Percentiles rank a stretch among this genome's conserved stretches.
These are phyloP conservation scores for Sporothrix curviconia DNA, from an alignment of 2,329 filamentous ascomycete genomes.

Conservation along the genomic window DNA sequence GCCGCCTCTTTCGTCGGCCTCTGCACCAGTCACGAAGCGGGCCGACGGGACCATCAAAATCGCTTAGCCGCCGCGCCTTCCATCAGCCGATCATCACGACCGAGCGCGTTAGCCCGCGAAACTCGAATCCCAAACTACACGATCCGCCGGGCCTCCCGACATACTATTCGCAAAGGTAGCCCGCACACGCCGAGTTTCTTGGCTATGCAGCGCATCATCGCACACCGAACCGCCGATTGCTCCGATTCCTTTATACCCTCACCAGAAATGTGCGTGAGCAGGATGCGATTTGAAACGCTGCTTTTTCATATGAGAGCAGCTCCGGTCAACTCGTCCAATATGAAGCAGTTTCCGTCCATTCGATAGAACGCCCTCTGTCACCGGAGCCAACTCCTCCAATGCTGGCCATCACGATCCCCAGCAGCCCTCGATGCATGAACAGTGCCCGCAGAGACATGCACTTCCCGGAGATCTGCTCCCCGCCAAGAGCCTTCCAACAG, in stretches of 20 bases:
- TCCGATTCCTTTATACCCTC: slow-evolving; percentile 59
- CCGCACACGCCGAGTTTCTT: slow-evolving; percentile 33
- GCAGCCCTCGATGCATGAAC: slow-evolving; percentile 19
- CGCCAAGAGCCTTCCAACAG: slow-evolving; percentile 47
- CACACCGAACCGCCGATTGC: slow-evolving; percentile 37
- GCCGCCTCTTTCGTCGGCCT: slow-evolving; percentile 13
- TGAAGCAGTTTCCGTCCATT: slow-evolving; percentile 47
- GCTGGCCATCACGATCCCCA: slow-evolving; percentile 25
- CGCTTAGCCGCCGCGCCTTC: slow-evolving; percentile 48
- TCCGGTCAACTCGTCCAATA: slow-evolving; percentile 63
- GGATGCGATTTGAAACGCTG: slow-evolving; percentile 72
- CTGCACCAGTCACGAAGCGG: slow-evolving; percentile 19
- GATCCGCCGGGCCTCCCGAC: slow-evolving; percentile 44
- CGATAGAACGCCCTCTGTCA: too few species aligned
- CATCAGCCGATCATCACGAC: slow-evolving; percentile 47
- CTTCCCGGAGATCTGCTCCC: slow-evolving; percentile 41
- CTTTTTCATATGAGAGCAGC: slow-evolving; percentile 78
- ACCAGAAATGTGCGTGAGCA: slow-evolving; percentile 67
- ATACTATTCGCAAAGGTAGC: slow-evolving; percentile 35
- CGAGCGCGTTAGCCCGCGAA: slow-evolving; percentile 34
- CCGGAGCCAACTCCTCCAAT: slow-evolving; percentile 32
- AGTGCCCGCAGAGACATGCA: slow-evolving; percentile 30
- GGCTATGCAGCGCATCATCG: slow-evolving; percentile 26
- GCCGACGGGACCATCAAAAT: slow-evolving; percentile 30
- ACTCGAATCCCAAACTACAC: slow-evolving; percentile 42